phyloP scores from a whole-genome alignment of 2,329 filamentous ascomycete species.

The Didymella glomerata region DNA sequence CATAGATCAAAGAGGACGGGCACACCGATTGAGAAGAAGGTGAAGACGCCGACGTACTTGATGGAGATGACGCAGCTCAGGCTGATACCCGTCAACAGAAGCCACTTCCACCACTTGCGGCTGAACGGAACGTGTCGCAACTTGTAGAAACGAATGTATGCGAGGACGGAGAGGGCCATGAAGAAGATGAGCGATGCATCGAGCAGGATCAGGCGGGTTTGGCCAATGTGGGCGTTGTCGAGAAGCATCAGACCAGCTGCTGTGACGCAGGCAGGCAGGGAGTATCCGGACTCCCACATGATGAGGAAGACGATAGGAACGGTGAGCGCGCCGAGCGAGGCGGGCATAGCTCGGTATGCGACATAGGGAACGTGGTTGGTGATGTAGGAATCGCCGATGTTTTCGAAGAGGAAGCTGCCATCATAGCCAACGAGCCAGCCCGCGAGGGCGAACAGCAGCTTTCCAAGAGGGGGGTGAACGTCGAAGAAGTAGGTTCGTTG shows the following conservation, averaged over 20 bases:
- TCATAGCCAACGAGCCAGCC: constrained; percentile 98
- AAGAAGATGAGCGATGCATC: constrained; percentile 94
- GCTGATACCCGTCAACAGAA: constrained; percentile 90
- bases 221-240: constrained; percentile 97
- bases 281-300: constrained; percentile 99
- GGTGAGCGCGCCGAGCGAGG: constrained; percentile 88
- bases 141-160: constrained; percentile 98
- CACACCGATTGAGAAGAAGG: constrained; percentile 95
- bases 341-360: constrained; percentile 91
- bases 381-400: constrained; percentile 98
- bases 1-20: constrained; percentile 94
- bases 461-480: constrained; percentile 96
- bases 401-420: constrained; percentile 97
- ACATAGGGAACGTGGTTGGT: constrained; percentile 97
- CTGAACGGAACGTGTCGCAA: constrained; percentile 86
- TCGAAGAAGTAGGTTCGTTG: constrained; percentile 99
- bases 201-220: constrained; percentile 92
- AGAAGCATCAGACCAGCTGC: constrained; percentile 88
- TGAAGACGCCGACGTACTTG: constrained; percentile 97
- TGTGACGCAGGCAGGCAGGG: constrained; percentile 87
- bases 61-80: constrained; percentile 98
- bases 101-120: constrained; percentile 99
- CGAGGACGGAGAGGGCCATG: constrained; percentile 93
- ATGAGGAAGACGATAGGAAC: constrained; percentile 95
- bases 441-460: constrained; percentile 95